A percentile compares a stretch with the other conserved stretches of the same genome.
Evolutionary conservation across 768 basidiomycete genomes (phyloP).

Genomic region (Chalciporus piperatus): DNA sequence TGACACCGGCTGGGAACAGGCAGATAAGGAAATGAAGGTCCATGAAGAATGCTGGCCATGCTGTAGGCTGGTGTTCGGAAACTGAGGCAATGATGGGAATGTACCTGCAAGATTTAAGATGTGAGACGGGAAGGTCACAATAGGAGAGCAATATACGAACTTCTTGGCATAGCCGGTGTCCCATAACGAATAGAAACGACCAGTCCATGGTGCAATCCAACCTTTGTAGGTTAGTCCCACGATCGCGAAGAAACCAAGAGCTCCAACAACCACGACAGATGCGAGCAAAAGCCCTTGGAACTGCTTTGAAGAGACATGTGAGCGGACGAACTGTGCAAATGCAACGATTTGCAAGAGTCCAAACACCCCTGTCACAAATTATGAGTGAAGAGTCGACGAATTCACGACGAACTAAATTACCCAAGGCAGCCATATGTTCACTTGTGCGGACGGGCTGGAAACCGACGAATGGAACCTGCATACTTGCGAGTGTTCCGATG

Average conservation of each 20-base stretch:
- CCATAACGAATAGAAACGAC: conserved; percentile 98
- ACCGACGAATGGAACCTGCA: conserved; percentile 99
- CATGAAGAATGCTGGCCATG: conserved; percentile 99
- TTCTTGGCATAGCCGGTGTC: conserved; percentile 99
- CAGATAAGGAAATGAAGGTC: conserved; percentile 97
- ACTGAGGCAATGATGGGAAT: conserved; percentile 99
- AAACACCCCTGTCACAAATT: conserved; percentile 70
- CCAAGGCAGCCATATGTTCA: conserved; percentile 98
- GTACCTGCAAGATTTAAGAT: conserved; percentile 47
- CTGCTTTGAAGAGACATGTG: conserved; percentile 87
- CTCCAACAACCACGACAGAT: conserved; percentile 64
- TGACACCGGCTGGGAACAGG: conserved; percentile 95
- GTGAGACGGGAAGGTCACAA: not conserved
- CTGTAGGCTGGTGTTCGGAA: conserved; percentile 98
- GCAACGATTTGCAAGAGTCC: conserved; percentile 95
- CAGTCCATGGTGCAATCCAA: conserved; percentile 99
- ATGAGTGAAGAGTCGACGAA: conserved; percentile 3
- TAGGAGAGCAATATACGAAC: conserved; percentile 39
- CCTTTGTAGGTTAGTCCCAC: conserved; percentile 86
- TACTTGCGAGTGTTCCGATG: conserved; percentile 93
- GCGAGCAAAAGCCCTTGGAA: conserved; percentile 80
- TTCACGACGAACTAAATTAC: conserved; percentile 36
- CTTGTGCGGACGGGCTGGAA: conserved; percentile 98
- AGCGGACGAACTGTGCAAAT: conserved; percentile 84
- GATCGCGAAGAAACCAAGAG: conserved; percentile 71